These are phyloP conservation scores for Ilyonectria mors-panacis DNA, from an alignment of 2,329 filamentous ascomycete genomes.

Conservation along the genomic window DNA sequence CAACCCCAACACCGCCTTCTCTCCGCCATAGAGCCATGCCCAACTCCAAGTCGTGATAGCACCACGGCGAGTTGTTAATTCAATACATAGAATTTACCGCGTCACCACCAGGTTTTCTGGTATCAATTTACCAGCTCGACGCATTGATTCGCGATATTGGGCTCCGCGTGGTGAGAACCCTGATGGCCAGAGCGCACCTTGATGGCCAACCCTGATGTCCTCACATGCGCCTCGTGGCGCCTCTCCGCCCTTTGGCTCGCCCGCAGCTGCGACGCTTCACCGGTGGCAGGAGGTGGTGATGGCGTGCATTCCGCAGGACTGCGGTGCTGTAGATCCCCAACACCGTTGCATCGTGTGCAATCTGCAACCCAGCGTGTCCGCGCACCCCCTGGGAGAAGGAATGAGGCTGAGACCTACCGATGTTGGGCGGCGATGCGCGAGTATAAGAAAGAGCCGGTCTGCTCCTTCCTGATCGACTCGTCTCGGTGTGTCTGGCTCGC, in stretches of 20 bases:
- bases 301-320: conserved; percentile 8
- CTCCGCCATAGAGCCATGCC: conserved; percentile 2
- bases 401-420: conserved; percentile 23
- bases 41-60: conserved; percentile 8
- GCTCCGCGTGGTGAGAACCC: conserved; percentile 39
- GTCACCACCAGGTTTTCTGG: background rate
- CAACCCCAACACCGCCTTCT: conserved; percentile 3
- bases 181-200: conserved; percentile 46
- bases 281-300: background rate
- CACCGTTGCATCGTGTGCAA: conserved; percentile 18
- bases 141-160: conserved; percentile 7
- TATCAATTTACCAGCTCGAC: conserved; percentile 13
- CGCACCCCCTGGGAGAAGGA: conserved; percentile 8
- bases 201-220: conserved; percentile 50
- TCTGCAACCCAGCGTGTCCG: conserved; percentile 8
- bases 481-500: background rate
- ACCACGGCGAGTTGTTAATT: conserved; percentile 5
- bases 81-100: conserved; percentile 1
- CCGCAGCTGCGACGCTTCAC: conserved; percentile 4
- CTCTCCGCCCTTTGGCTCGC: background rate
- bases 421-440: conserved; percentile 7
- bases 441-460: conserved; percentile 30
- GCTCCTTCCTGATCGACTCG: background rate
- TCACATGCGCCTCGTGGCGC: background rate
- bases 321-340: conserved; percentile 20